These are phyloP conservation scores for Lablab purpureus DNA, from an alignment of 306 rosid genomes.

Conservation along the genomic window DNA sequence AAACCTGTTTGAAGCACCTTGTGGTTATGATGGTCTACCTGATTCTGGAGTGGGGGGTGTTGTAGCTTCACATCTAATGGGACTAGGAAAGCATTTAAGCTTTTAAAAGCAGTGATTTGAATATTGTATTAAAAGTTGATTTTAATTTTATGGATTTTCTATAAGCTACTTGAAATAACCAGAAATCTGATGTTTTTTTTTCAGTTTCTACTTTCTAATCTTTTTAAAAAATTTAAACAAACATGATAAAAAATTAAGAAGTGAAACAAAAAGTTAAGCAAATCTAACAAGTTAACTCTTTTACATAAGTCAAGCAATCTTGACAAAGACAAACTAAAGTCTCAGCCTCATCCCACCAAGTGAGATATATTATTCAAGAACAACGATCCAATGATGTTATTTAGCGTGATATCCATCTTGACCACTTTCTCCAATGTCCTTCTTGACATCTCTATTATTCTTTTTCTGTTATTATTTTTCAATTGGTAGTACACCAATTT, in stretches of 20 bases:
- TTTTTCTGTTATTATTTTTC: no score
- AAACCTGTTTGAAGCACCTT: slow-evolving; percentile 2
- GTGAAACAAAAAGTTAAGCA: no score
- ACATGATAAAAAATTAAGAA: not conserved
- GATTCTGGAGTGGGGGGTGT: not conserved
- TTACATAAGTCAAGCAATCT: no score
- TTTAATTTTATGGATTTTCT: not conserved
- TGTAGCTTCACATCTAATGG: slow-evolving; percentile 3
- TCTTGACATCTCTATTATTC: not conserved
- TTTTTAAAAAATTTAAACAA: not conserved
- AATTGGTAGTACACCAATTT: no score
- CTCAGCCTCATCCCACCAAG: not conserved
- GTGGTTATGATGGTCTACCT: not conserved
- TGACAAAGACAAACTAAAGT: no score
- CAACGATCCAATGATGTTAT: no score
- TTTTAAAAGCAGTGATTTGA: not conserved
- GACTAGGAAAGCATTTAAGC: not conserved
- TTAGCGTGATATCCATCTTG: not conserved
- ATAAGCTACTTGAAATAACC: no score
- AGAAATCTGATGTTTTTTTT: no score
- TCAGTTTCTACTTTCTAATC: not conserved
- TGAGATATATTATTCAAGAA: not conserved
- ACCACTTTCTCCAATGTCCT: not conserved
- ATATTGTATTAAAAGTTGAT: not conserved
- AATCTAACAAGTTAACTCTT: no score